phyloP scores from a whole-genome alignment of 305 asterid species.

The Stenogyne calaminthoides region DNA sequence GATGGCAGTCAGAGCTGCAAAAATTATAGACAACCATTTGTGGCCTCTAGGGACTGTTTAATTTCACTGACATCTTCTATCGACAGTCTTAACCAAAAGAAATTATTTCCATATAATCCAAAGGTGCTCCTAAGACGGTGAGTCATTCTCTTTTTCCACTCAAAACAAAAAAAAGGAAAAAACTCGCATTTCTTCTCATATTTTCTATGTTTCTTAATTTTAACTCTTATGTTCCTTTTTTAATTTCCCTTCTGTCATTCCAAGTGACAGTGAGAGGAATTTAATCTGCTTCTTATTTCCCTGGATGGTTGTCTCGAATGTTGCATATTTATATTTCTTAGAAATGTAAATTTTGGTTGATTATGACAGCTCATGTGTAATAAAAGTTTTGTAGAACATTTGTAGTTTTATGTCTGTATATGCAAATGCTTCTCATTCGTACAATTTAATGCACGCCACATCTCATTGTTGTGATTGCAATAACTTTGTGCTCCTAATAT shows the following conservation, averaged over 20 bases:
- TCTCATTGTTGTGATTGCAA: background rate
- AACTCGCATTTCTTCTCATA: too few relatives aligned
- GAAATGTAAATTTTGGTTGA: too few relatives aligned
- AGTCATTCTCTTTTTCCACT: background rate
- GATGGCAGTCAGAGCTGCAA: slow-evolving; percentile 25
- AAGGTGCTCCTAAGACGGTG: slow-evolving; percentile 77
- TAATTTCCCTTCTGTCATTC: too few relatives aligned
- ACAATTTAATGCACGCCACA: background rate
- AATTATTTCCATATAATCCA: slow-evolving; percentile 85
- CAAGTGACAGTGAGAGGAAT: too few relatives aligned
- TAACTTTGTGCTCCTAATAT: background rate
- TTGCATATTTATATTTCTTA: too few relatives aligned
- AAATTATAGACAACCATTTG: slow-evolving; percentile 38
- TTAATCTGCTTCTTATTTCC: too few relatives aligned
- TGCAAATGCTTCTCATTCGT: background rate
- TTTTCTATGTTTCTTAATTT: too few relatives aligned
- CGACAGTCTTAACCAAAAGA: slow-evolving; percentile 63
- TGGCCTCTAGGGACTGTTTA: slow-evolving; percentile 71
- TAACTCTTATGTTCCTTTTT: too few relatives aligned
- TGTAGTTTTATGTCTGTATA: background rate
- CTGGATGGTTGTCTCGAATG: too few relatives aligned
- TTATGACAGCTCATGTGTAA: too few relatives aligned
- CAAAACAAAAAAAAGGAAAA: too few relatives aligned
- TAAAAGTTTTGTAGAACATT: background rate
- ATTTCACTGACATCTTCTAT: slow-evolving; percentile 63